Evolutionary conservation across 805 yeast genomes (phyloP), one percentile per base, ranked within the genome.

Genomic region (Spathaspora arborariae): DNA sequence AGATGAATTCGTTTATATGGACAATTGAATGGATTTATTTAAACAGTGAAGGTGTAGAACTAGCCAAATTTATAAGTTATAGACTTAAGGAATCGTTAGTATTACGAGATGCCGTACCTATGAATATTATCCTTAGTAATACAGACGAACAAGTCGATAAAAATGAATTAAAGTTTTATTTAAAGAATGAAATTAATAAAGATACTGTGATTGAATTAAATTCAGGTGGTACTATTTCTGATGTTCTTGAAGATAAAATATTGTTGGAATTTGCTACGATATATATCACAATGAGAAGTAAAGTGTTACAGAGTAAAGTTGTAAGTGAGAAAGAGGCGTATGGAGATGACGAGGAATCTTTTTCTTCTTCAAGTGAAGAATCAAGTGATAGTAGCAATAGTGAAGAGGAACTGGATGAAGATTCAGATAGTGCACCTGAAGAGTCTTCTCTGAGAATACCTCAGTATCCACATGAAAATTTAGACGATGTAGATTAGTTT

Each of bases 191-290:
- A 24, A 55, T 66, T 30, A 51, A 50, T 26, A 54, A 45, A 20
- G 49, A 57, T 19, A 64, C 70, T 26, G 56, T 78, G 20, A 62
- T 80, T 2, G 57, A 60, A 36, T 35, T 82, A 13, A 65, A 70
- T 18, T 45, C 60, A 0, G 62, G 56, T 1, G 54, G 53, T n/a
- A 47, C 67, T 19, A 55, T 87, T 1, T 76, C 77, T 0, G 78
- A 75, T 20, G 69, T 71, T 1, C 54, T 89, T n/a, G 66, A 68
- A 48, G 80, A 81, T 30, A 73, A 74, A 46, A 71, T 81, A 0
- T 86, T 89, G 0, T 72, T 88, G 30, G 97, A 89, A 59, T 89
- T 78, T 53, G 96, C 97, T 0, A 84, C 90, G 0, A 68, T 89
- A 4, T 74, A 69, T 46, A 69, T 85, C 1, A 67, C 76, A 47